phyloP scores from a whole-genome alignment of 1,284 basidiomycete genomes.

The Austroboletus novae-zelandiae region DNA sequence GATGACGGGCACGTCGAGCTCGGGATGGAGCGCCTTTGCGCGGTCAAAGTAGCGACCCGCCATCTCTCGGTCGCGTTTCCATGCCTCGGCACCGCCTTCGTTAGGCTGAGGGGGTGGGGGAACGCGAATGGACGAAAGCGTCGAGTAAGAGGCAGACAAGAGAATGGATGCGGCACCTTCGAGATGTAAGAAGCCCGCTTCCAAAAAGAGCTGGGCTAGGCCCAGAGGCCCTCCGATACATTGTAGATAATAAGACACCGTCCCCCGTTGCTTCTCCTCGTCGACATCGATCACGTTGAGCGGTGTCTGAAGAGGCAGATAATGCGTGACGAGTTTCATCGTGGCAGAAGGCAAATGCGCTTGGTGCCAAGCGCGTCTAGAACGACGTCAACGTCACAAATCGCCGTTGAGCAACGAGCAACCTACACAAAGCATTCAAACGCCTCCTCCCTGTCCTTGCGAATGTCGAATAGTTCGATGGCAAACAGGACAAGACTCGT shows the following conservation, averaged over 20 bases:
- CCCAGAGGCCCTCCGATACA: conserved; percentile 60
- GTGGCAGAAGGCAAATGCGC: conserved; percentile 69
- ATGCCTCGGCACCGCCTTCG: conserved; percentile 59
- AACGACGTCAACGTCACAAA: conserved; percentile 1
- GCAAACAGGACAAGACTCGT: conserved; percentile 70
- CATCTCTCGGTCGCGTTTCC: conserved; percentile 66
- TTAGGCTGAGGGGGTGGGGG: conserved; percentile 46
- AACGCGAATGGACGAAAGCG: conserved; percentile 69
- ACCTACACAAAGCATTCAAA: conserved; percentile 79
- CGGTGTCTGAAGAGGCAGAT: conserved; percentile 54
- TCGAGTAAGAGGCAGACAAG: conserved; percentile 66
- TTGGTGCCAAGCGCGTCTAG: conserved; percentile 78
- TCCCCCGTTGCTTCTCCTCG: conserved; percentile 46
- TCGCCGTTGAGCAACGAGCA: not conserved
- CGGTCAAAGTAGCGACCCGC: conserved; percentile 69
- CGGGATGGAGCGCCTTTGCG: conserved; percentile 55
- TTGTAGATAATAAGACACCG: conserved; percentile 56
- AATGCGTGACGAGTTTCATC: conserved; percentile 70
- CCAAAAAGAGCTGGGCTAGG: conserved; percentile 69
- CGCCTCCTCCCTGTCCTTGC: conserved; percentile 67
- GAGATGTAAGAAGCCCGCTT: conserved; percentile 71
- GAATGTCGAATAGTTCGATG: conserved; percentile 67
- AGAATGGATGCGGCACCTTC: conserved; percentile 69
- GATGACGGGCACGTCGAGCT: conserved; percentile 64
- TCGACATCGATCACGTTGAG: conserved; percentile 34